These are phyloP conservation scores for Chaetothyriales sp. DNA, from an alignment of 2,329 filamentous ascomycete species.

Conservation along the genomic window DNA sequence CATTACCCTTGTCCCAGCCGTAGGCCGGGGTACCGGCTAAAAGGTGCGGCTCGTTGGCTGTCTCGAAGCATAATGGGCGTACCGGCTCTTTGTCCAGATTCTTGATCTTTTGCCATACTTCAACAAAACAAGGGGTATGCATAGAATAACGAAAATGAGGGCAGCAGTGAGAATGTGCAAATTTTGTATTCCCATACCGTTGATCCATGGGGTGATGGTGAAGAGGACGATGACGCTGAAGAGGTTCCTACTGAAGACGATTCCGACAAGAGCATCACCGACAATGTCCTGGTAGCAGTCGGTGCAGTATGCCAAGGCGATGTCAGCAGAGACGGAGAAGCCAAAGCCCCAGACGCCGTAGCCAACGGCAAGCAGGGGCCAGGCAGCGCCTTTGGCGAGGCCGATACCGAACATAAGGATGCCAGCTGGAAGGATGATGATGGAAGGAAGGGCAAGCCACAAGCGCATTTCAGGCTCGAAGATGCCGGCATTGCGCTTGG, in stretches of 20 bases:
- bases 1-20: no score
- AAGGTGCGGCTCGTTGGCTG: constrained; percentile 1
- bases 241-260: constrained; percentile 28
- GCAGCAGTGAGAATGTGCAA: constrained; percentile 29
- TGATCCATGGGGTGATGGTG: constrained; percentile 30
- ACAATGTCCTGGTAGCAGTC: constrained; percentile 22
- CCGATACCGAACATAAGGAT: constrained; percentile 30
- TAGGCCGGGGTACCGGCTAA: not conserved
- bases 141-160: constrained; percentile 23
- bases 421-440: constrained; percentile 21
- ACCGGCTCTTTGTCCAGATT: constrained; percentile 21
- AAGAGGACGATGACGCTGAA: constrained; percentile 35
- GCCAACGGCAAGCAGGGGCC: constrained; percentile 19
- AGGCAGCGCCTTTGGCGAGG: constrained; percentile 22
- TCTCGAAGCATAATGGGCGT: constrained; percentile 9
- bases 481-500: constrained; percentile 32
- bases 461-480: constrained; percentile 39
- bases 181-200: constrained; percentile 26
- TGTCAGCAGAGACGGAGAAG: constrained; percentile 15
- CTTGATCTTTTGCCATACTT: constrained; percentile 25
- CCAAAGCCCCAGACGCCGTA: constrained; percentile 26
- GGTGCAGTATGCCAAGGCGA: constrained; percentile 20
- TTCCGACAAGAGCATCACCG: not conserved
- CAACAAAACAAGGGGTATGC: constrained; percentile 19
- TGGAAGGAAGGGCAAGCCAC: constrained; percentile 18